Evolutionary conservation across 306 rosid genomes (phyloP).

Genomic region (Dalbergia oliveri): DNA sequence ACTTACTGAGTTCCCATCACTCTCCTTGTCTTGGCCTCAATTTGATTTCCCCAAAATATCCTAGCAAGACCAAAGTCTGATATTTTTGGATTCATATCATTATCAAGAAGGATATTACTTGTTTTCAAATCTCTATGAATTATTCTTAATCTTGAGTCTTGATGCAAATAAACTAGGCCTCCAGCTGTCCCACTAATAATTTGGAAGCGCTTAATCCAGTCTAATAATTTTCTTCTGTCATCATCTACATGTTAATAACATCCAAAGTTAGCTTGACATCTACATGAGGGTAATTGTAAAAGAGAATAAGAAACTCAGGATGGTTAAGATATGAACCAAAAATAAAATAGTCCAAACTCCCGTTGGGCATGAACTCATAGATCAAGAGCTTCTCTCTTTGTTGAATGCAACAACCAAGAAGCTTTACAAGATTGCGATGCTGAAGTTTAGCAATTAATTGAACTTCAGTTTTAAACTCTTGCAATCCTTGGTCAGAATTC

Average conservation of each 20-base stretch:
- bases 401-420: conserved; percentile 41
- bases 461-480: conserved; percentile 43
- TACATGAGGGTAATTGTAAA: neutral
- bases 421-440: conserved; percentile 42
- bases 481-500: neutral
- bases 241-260: conserved; percentile 5
- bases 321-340: conserved; percentile 18
- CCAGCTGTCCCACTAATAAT: conserved; percentile 10
- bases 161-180: conserved; percentile 22
- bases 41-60: conserved; percentile 13
- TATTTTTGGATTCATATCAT: conserved; percentile 27
- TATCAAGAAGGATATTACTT: conserved; percentile 1
- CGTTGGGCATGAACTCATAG: conserved; percentile 39
- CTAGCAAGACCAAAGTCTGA: conserved; percentile 42
- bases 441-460: conserved; percentile 31
- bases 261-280: neutral
- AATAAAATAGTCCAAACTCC: conserved; percentile 41
- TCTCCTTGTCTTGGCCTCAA: neutral
- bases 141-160: conserved; percentile 5
- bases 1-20: conserved; percentile 26
- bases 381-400: conserved; percentile 7
- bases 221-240: conserved; percentile 19
- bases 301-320: neutral
- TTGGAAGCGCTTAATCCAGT: conserved; percentile 24
- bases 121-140: conserved; percentile 17